Base-by-base conservation (phyloP, 768 basidiomycete genomes). In the Hericium alpestre region DNA sequence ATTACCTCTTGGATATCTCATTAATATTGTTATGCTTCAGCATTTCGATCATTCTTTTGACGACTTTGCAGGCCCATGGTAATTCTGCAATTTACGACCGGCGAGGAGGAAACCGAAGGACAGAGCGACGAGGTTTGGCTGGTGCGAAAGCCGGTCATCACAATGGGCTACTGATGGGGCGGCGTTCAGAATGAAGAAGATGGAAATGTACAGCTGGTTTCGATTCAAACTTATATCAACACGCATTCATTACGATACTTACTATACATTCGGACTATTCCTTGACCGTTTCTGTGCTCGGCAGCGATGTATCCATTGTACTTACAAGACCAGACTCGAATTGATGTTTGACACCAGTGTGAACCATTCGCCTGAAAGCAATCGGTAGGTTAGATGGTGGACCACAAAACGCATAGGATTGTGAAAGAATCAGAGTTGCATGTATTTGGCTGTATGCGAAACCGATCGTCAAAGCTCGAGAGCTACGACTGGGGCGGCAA, bases 351-450 rank as follows among this genome's bases (percentile, higher is more conserved):
- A 22, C 22, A 22, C 25, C 25, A 3, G 25, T 25, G 43, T 16
- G 22, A 46, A 46, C 43, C 16, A 38, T 27, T 60, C 54, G 54
- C 57, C 6, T 38, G 18, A 12, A 54, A 39, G 22, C 23, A 20
- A 2, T 10, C 9, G 32, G 55, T 1, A 5, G 12, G 10, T 13
- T 39, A 43, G 32, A 23, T 38, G 38, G 25, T 15, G 18, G 16
- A 37, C 32, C 32, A 10, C 32, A 32, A 32, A 32, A 32, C 2
- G 8, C 32, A 23, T 23, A 59, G 49, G 20, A 18, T 18, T 20
- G 25, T 25, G 51, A 59, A 41, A 46, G 4, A 43, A 49, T 62
- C 61, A 62, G 61, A 20, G 27, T 53, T 23, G 41, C 41, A 46
- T 41, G 37, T 54, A 22, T 53, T 53, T 53, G 51, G 51, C 51